Base-by-base conservation (phyloP, 2,329 filamentous ascomycete species). In the Fusarium secorum region DNA sequence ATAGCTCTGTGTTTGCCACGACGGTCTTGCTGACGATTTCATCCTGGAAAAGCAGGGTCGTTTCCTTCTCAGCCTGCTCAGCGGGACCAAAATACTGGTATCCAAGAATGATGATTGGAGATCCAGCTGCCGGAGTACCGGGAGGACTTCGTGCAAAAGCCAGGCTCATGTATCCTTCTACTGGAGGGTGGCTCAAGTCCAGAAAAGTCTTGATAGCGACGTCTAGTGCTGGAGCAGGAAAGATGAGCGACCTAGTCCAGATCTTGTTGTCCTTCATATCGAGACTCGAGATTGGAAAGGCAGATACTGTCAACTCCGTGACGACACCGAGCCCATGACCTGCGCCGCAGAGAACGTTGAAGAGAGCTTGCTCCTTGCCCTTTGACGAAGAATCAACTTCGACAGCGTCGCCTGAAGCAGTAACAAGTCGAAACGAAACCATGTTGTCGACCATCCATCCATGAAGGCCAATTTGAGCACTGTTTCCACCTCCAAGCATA, bases 301-400 rank as follows among this genome's bases (percentile, higher is more conserved):
- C 70, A 1, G 60, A 61, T 13, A 80, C 68, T 1, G 72, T 80
- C 0, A 78, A 35, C n/a, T 75, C 68, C 0, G 76, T 77, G 14
- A 82, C 71, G 9, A 81, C 73, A 3, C 78, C 76, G 0, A 82
- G 56, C 1, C 81, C 80, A 26, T 79, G 78, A 1, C 80, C 80
- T 10, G 76, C 79, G 5, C 80, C 80, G 20, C 79, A 72, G 3
- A 82, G 67, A 4, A 72, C 71, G 14, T 78, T 65, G 66, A 79
- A 82, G 0, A 82, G 64, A 1, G 60, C 60, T 11, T 70, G 68
- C 4, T 80, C 77, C 4, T 75, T 74, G 2, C 65, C 73, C 0
- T 58, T 24, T 4, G 67, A 64, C 1, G 71, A 62, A 4, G 62
- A 26, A 20, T 56, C 64, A 1, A 78, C 56, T 2, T 75, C 66